phyloP scores from a whole-genome alignment of 1,284 basidiomycete genomes.

The Cryptococcus wingfieldii region DNA sequence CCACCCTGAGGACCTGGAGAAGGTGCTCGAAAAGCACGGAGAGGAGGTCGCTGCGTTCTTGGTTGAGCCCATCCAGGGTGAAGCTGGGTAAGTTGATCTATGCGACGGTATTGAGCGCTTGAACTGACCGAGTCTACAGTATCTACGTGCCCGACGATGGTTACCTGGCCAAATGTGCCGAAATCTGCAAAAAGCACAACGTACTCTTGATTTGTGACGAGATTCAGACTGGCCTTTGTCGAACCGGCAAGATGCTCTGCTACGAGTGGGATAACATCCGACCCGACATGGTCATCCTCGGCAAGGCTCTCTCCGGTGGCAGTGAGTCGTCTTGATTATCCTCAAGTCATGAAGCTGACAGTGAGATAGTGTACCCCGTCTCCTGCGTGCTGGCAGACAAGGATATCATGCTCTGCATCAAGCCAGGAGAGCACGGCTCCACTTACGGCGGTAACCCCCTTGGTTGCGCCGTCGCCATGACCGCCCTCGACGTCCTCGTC shows the following conservation, averaged over 20 bases:
- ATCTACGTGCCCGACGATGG: conserved; percentile 90
- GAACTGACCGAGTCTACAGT: conserved; percentile 46
- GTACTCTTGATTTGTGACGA: conserved; percentile 96
- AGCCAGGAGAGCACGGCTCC: conserved; percentile 96
- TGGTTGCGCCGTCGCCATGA: conserved; percentile 88
- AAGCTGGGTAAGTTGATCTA: conserved; percentile 73
- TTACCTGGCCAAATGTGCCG: conserved; percentile 72
- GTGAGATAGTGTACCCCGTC: conserved; percentile 77
- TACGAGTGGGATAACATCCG: conserved; percentile 83
- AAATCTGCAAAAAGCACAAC: conserved; percentile 88
- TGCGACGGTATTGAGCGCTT: not conserved
- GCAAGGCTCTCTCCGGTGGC: conserved; percentile 94
- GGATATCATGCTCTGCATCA: conserved; percentile 89
- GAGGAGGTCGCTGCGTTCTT: conserved; percentile 86
- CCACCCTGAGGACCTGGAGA: conserved; percentile 72
- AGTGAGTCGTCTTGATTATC: conserved; percentile 51
- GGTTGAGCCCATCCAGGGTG: conserved; percentile 96
- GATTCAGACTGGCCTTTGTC: conserved; percentile 72
- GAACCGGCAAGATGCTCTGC: conserved; percentile 58
- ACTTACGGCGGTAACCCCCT: conserved; percentile 95
- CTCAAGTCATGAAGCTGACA: not conserved
- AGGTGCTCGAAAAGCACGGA: conserved; percentile 76
- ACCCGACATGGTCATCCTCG: conserved; percentile 89
- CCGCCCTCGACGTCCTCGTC: conserved; percentile 80
- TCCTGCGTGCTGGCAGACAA: conserved; percentile 87